Evolutionary conservation across 257 asterid species (phyloP).

Genomic region (Capsicum rhomboideum): DNA sequence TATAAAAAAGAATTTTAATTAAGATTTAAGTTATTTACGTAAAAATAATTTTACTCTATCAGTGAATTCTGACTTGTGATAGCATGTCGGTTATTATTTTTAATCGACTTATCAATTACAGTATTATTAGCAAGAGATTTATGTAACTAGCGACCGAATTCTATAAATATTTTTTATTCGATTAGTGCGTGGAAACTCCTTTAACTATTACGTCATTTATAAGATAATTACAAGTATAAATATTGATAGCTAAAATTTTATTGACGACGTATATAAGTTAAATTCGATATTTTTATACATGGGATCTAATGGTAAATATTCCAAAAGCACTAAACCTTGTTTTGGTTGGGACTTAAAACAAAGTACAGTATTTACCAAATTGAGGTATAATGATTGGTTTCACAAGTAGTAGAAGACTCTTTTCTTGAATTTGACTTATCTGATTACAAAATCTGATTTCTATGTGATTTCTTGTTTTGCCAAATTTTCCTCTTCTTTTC

Average conservation of each 20-base stretch:
- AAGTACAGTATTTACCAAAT: not conserved
- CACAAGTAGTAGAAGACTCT: not conserved
- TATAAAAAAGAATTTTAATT: not conserved
- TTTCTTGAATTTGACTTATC: not conserved
- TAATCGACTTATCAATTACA: not conserved
- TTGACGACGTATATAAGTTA: not conserved
- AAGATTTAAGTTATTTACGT: not conserved
- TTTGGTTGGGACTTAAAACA: not conserved
- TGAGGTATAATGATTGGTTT: not conserved
- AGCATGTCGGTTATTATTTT: not conserved
- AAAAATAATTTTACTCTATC: not conserved
- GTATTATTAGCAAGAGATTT: not conserved
- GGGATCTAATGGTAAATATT: conserved; percentile 11
- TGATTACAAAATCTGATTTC: not conserved
- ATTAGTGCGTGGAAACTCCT: not conserved
- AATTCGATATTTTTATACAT: not conserved
- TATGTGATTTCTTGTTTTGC: not conserved
- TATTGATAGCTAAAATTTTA: not conserved
- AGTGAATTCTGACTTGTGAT: not conserved
- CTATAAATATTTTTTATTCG: not conserved
- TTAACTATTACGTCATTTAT: not conserved
- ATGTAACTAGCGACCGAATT: not conserved
- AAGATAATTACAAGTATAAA: not conserved
- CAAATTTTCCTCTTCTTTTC: not conserved
- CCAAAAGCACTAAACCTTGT: not conserved